Percentiles rank a stretch among this genome's conserved stretches.
phyloP scores from a whole-genome alignment of 768 basidiomycete species.

The Fibroporia radiculosa region DNA sequence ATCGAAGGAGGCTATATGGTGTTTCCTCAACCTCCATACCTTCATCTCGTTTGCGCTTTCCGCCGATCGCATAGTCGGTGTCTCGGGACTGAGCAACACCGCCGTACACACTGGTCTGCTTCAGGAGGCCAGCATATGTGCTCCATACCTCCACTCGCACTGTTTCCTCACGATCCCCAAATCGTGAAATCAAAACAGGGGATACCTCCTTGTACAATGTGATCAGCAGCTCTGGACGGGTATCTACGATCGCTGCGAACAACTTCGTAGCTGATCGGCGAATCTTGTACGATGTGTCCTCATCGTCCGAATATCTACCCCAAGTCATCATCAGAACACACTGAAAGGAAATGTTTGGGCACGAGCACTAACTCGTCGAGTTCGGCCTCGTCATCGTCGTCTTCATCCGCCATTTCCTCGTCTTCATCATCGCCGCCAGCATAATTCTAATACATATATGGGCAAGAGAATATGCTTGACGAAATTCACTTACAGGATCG shows the following conservation, averaged over 20 bases:
- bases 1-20: conserved; percentile 61
- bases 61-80: conserved; percentile 36
- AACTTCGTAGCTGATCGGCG: conserved; percentile 91
- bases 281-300: conserved; percentile 97
- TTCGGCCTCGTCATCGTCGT: conserved; percentile 75
- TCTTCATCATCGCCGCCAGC: conserved; percentile 67
- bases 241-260: conserved; percentile 75
- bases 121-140: conserved; percentile 74
- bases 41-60: conserved; percentile 74
- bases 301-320: conserved; percentile 88
- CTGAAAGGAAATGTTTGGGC: too few species aligned
- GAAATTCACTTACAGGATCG: conserved; percentile 65
- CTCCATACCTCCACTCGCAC: conserved; percentile 90
- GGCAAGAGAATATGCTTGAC: not conserved
- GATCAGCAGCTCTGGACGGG: conserved; percentile 80
- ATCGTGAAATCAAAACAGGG: conserved; percentile 83
- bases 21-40: conserved; percentile 70
- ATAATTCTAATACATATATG: conserved; percentile 44
- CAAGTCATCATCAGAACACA: not conserved
- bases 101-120: conserved; percentile 78
- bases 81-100: conserved; percentile 48
- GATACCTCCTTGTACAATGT: conserved; percentile 80
- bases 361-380: conserved; percentile 56
- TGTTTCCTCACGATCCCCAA: conserved; percentile 92
- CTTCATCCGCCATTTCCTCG: conserved; percentile 54